Conservation (phyloP, 148 eudicot genomes). For the Cornus florida region DNA sequence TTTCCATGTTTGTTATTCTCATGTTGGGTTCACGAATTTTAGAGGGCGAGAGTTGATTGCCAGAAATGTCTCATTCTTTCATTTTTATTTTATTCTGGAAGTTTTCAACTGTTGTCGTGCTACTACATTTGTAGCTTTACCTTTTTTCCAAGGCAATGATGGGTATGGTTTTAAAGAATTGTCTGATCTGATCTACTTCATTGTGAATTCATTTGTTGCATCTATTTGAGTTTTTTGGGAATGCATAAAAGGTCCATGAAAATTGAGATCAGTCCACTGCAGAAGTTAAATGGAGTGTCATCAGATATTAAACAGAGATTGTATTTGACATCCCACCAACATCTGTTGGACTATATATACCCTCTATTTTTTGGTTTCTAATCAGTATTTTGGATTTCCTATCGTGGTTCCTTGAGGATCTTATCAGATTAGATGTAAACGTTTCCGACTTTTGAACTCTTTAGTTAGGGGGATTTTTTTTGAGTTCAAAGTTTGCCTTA, state of each 20-base stretch:
- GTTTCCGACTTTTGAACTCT: too few species aligned
- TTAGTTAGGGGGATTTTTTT: too few species aligned
- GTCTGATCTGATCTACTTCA: not conserved
- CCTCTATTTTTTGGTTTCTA: too few species aligned
- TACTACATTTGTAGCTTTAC: not conserved
- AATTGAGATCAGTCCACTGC: not conserved
- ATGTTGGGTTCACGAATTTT: not conserved
- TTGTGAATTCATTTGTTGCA: not conserved
- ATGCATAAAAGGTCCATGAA: not conserved
- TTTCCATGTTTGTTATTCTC: not conserved
- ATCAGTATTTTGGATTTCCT: too few species aligned
- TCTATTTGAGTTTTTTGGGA: not conserved
- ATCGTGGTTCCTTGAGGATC: too few species aligned
- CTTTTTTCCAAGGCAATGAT: not conserved
- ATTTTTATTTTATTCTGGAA: not conserved
- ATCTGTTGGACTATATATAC: too few species aligned
- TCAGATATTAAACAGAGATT: too few species aligned
- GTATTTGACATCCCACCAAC: too few species aligned
- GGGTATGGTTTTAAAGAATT: not conserved
- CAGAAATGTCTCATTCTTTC: not conserved
- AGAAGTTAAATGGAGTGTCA: too few species aligned
- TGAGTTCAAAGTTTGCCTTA: too few species aligned
- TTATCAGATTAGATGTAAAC: too few species aligned
- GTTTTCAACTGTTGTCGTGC: slow-evolving; percentile 2
- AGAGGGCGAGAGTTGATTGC: slow-evolving; percentile 8